Conservation (phyloP, 495 filamentous ascomycete genomes). For the Pyrenula massariospora region DNA sequence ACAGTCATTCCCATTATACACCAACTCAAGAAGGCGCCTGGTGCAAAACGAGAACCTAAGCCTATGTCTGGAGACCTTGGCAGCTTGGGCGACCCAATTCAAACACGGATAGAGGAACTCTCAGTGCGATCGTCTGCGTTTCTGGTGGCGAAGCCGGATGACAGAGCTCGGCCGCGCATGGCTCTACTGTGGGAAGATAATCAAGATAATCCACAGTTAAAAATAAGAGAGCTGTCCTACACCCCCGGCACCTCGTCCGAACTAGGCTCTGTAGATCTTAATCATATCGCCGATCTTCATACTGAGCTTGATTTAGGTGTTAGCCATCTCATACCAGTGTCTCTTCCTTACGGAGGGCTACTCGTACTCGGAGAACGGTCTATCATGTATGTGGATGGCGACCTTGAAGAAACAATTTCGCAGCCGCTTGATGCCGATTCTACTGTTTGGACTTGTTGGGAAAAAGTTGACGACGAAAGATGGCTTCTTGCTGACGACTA, state of each 20-base stretch:
- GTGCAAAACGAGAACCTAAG: constrained; percentile 11
- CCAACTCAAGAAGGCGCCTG: constrained; percentile 40
- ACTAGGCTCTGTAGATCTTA: constrained; percentile 38
- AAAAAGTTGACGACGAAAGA: constrained; percentile 61
- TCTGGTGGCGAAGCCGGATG: constrained; percentile 48
- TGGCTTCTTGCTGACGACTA: constrained; percentile 88
- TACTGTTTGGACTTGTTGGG: constrained; percentile 81
- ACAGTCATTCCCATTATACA: constrained; percentile 61
- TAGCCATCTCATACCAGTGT: constrained; percentile 74
- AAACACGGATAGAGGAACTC: constrained; percentile 72
- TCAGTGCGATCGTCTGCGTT: constrained; percentile 76
- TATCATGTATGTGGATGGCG: constrained; percentile 70
- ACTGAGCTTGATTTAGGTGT: constrained; percentile 63
- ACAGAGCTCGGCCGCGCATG: constrained; percentile 54
- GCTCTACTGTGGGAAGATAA: constrained; percentile 76
- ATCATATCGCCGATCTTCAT: constrained; percentile 31
- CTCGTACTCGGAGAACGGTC: constrained; percentile 78
- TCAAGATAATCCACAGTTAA: constrained; percentile 48
- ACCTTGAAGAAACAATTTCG: constrained; percentile 47
- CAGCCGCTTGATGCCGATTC: constrained; percentile 51
- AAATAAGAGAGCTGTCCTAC: constrained; percentile 44
- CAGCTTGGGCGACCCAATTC: constrained; percentile 55
- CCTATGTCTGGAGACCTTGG: constrained; percentile 26
- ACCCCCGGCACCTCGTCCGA: constrained; percentile 29
- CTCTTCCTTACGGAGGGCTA: constrained; percentile 55